Percentiles rank a stretch among this genome's conserved stretches.
phyloP scores from a whole-genome alignment of 2,329 filamentous ascomycete species.

The Penicillium sp. region DNA sequence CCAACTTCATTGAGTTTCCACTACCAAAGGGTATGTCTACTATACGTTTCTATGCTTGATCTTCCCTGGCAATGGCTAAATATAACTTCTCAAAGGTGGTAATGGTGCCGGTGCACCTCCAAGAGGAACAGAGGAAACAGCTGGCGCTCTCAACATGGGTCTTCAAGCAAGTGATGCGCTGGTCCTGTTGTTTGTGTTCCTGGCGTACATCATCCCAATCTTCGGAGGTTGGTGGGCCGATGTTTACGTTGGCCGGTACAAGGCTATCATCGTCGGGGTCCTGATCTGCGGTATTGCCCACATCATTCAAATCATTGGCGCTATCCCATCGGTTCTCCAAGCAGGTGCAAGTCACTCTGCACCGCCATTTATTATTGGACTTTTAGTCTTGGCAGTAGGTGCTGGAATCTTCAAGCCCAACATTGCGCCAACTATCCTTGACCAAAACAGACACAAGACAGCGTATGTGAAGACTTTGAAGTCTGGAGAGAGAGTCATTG shows the following conservation, averaged over 20 bases:
- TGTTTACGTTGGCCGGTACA: conserved; percentile 26
- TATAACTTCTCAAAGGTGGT: conserved; percentile 5
- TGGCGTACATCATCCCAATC: conserved; percentile 61
- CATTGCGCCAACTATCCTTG: conserved; percentile 46
- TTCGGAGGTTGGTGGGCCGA: conserved; percentile 37
- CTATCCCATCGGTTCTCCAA: conserved; percentile 45
- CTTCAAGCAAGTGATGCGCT: conserved; percentile 54
- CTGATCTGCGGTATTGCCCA: conserved; percentile 41
- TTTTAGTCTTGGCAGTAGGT: conserved; percentile 41
- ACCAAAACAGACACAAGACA: conserved; percentile 43
- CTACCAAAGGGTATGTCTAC: conserved; percentile 51
- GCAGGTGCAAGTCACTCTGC: conserved; percentile 32
- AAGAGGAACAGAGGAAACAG: conserved; percentile 42
- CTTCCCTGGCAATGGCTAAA: background rate
- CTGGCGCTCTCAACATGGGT: conserved; percentile 61
- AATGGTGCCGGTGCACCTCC: conserved; percentile 32
- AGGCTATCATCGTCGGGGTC: conserved; percentile 43
- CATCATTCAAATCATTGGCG: conserved; percentile 35
- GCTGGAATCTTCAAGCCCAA: conserved; percentile 44
- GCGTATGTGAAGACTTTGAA: conserved; percentile 46
- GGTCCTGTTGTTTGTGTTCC: conserved; percentile 51
- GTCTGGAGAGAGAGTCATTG: conserved; percentile 48
- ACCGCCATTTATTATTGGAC: conserved; percentile 42
- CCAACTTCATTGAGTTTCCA: conserved; percentile 64
- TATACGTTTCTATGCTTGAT: conserved; percentile 18